Conservation (phyloP, 208 protist genomes). For the Acanthamoeba royreba region DNA sequence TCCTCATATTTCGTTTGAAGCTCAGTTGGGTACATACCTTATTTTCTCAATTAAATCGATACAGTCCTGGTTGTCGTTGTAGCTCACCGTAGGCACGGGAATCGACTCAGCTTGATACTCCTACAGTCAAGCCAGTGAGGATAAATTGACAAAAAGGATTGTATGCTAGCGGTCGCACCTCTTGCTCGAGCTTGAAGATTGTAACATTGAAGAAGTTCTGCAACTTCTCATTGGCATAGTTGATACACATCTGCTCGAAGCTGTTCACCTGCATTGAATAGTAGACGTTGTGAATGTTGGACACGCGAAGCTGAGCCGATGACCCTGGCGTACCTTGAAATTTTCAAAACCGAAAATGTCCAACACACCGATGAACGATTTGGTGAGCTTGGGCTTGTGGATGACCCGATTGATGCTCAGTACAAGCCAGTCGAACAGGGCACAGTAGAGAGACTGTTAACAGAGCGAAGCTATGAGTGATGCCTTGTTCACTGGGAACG, state of each 20-base stretch:
- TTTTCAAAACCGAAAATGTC: conserved; percentile 93
- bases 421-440: conserved; percentile 72
- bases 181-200: conserved; percentile 91
- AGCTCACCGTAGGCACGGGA: conserved; percentile 70
- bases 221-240: conserved; percentile 67
- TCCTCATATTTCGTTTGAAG: background rate
- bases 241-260: conserved; percentile 82
- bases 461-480: conserved; percentile 72
- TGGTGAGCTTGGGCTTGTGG: conserved; percentile 51
- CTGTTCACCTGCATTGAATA: conserved; percentile 82
- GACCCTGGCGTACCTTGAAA: conserved; percentile 67
- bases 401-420: conserved; percentile 77
- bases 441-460: conserved; percentile 71
- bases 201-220: conserved; percentile 96
- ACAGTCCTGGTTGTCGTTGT: conserved; percentile 79
- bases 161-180: background rate
- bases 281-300: conserved; percentile 86
- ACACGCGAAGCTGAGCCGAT: conserved; percentile 44
- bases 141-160: background rate
- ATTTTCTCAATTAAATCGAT: conserved; percentile 72
- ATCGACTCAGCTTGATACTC: conserved; percentile 77
- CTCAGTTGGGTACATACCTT: background rate
- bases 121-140: too few species aligned
- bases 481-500: conserved; percentile 69
- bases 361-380: conserved; percentile 79